Evolutionary conservation across 495 filamentous ascomycete species (phyloP).

Genomic region (Neurospora tetrasperma): DNA sequence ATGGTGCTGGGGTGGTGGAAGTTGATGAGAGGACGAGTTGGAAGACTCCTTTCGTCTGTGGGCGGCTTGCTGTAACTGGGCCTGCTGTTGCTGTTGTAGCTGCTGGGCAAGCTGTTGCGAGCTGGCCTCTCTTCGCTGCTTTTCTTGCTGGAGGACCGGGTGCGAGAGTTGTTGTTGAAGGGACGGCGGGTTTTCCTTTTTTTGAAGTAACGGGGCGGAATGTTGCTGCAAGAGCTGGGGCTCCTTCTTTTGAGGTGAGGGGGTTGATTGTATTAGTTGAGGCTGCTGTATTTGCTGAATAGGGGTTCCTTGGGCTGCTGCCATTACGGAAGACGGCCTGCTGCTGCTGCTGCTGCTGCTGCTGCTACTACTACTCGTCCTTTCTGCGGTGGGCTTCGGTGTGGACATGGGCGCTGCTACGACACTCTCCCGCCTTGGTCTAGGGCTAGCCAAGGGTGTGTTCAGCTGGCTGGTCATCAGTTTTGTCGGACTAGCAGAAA

Average conservation of each 20-base stretch:
- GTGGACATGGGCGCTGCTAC: slow-evolving; percentile 8
- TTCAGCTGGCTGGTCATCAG: slow-evolving; percentile 73
- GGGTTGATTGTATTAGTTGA: neutral
- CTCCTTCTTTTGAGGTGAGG: neutral
- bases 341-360: neutral
- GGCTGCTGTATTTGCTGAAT: neutral
- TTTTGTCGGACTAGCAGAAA: slow-evolving; percentile 37
- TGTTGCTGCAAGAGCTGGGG: neutral
- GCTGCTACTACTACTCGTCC: neutral
- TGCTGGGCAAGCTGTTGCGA: neutral
- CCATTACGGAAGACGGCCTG: neutral
- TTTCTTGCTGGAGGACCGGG: neutral
- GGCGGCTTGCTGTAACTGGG: neutral
- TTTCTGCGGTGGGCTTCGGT: neutral
- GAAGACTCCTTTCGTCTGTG: neutral
- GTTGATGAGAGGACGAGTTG: slow-evolving; percentile 6
- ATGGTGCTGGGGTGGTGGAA: neutral
- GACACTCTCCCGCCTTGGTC: slow-evolving; percentile 54
- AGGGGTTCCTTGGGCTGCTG: neutral
- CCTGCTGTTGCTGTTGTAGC: neutral
- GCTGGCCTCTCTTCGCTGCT: neutral
- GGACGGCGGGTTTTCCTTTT: neutral
- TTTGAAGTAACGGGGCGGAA: neutral
- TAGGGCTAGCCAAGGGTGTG: slow-evolving; percentile 71
- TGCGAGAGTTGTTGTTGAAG: neutral